Conservation (phyloP, 306 rosid genomes). For the Cucumis sativus region Cucumber_9930_V3 NC_026659.2:25089501-25090000, state of each 20-base stretch:
- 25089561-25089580: not conserved
- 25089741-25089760: not conserved
- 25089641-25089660: too few species aligned
- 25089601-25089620: not conserved
- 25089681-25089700: too few species aligned
- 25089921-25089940: not conserved
- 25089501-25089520: not conserved
- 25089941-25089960: not conserved
- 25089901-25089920: not conserved
- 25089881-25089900: not conserved
- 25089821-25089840: not conserved
- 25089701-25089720: too few species aligned
- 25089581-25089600: not conserved
- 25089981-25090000: constrained; percentile 90
- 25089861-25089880: not conserved
- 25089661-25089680: too few species aligned
- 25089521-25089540: not conserved
- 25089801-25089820: not conserved
- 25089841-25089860: too few species aligned
- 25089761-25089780: not conserved
- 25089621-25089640: too few species aligned
- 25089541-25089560: not conserved
- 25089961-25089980: constrained; percentile 34
- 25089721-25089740: not conserved
- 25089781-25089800: not conserved